Conservation (phyloP, 164 flowering plant genomes). For the Liriodendron chinense region DNA sequence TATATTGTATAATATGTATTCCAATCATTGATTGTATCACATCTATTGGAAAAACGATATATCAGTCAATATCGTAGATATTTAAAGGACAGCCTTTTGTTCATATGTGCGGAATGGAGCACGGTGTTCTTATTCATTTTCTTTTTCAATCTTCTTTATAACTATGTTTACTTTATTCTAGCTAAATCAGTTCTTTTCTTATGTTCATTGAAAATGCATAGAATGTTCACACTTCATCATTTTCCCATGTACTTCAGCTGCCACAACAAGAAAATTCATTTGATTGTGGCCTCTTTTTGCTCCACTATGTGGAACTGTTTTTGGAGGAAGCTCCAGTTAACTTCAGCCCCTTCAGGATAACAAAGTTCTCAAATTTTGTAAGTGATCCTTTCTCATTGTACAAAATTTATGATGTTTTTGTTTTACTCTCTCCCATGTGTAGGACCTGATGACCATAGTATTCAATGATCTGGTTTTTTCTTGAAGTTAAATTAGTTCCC, state of each 20-base stretch:
- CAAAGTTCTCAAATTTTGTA: background rate
- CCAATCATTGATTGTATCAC: no score
- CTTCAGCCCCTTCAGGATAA: slow-evolving; percentile 63
- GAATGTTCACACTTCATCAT: slow-evolving; percentile 2
- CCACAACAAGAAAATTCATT: slow-evolving; percentile 92
- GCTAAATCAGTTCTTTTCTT: background rate
- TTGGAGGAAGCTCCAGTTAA: slow-evolving; percentile 62
- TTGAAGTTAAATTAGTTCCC: slow-evolving; percentile 5
- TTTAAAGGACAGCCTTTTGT: background rate
- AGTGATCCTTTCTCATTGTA: background rate
- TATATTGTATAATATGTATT: no score
- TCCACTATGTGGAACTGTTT: slow-evolving; percentile 86
- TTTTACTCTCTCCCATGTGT: background rate
- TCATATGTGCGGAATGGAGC: background rate
- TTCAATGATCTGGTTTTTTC: background rate
- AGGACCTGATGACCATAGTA: background rate
- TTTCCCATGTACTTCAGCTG: slow-evolving; percentile 41
- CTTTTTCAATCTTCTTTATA: background rate
- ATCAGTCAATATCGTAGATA: background rate
- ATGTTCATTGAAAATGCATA: background rate
- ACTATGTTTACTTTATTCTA: background rate
- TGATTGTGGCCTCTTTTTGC: slow-evolving; percentile 97
- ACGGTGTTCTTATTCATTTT: background rate
- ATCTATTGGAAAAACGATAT: background rate
- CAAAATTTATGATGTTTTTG: background rate